A percentile compares a stretch with the other conserved stretches of the same genome.
phyloP scores from a whole-genome alignment of 2,329 filamentous ascomycete species.

The Lasiodiplodia sp. region DNA sequence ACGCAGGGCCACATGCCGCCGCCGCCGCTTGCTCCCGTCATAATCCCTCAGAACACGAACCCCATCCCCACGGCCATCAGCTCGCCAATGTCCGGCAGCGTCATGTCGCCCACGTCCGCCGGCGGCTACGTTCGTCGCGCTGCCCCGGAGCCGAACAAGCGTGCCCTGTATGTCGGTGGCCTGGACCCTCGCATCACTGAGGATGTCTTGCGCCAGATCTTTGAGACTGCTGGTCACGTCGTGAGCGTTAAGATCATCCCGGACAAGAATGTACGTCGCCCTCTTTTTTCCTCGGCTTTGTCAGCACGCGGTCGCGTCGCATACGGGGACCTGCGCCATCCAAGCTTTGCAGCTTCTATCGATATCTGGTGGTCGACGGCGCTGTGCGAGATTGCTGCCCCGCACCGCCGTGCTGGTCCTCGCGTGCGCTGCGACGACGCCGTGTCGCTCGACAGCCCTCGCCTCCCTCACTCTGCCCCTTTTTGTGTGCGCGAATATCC shows the following conservation, averaged over 20 bases:
- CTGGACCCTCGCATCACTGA: slow-evolving; percentile 95
- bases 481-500: slow-evolving; percentile 12
- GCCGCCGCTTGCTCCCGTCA: slow-evolving; percentile 80
- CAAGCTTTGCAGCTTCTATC: slow-evolving; percentile 24
- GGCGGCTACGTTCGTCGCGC: slow-evolving; percentile 85
- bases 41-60: slow-evolving; percentile 95
- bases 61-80: slow-evolving; percentile 92
- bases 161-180: slow-evolving; percentile 93
- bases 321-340: slow-evolving; percentile 27
- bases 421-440: slow-evolving; percentile 5
- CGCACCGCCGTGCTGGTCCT: slow-evolving; percentile 7
- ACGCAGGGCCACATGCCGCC: slow-evolving; percentile 84
- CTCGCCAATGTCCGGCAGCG: slow-evolving; percentile 78
- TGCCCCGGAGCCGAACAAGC: slow-evolving; percentile 97
- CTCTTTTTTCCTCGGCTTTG: slow-evolving; percentile 23
- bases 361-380: slow-evolving; percentile 10
- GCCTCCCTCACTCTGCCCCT: background rate
- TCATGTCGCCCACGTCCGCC: slow-evolving; percentile 86
- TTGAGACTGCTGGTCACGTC: slow-evolving; percentile 97
- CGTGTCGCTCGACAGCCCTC: background rate
- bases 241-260: slow-evolving; percentile 99
- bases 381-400: slow-evolving; percentile 2
- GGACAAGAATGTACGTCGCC: slow-evolving; percentile 88
- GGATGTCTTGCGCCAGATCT: slow-evolving; percentile 95
- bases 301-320: slow-evolving; percentile 27